Evolutionary conservation across 2,329 filamentous ascomycete genomes (phyloP).

Genomic region (Magnaporthiopsis incrustans): DNA sequence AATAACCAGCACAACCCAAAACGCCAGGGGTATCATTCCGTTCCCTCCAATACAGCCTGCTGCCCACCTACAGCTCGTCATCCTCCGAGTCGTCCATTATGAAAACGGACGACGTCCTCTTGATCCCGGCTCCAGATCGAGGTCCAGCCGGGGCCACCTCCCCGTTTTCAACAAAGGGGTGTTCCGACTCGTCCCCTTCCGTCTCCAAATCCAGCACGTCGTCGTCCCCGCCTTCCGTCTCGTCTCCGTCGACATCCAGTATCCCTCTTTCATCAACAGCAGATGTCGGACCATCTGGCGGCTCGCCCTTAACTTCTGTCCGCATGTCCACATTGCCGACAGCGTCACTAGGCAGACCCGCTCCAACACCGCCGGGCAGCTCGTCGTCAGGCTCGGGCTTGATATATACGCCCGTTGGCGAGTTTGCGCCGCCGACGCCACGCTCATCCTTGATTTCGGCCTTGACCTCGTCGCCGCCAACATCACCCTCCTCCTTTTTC

Average conservation of each 20-base stretch:
- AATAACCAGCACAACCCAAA: not conserved
- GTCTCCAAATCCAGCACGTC: slow-evolving; percentile 1
- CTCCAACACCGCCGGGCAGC: not conserved
- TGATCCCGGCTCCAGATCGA: not conserved
- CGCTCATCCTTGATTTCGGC: slow-evolving; percentile 10
- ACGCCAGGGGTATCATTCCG: not conserved
- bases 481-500: slow-evolving; percentile 11
- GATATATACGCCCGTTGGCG: slow-evolving; percentile 1
- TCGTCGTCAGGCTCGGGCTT: slow-evolving; percentile 9
- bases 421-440: not conserved
- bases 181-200: slow-evolving; percentile 5
- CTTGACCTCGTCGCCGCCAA: slow-evolving; percentile 5
- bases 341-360: not conserved
- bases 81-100: slow-evolving; percentile 2
- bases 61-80: slow-evolving; percentile 1
- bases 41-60: not conserved
- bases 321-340: not conserved
- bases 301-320: slow-evolving; percentile 3
- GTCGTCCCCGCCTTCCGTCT: slow-evolving; percentile 5
- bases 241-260: slow-evolving; percentile 5
- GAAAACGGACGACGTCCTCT: slow-evolving; percentile 2
- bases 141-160: not conserved
- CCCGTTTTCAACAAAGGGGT: not conserved
- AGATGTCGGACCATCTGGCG: not conserved
- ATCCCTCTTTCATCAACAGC: slow-evolving; percentile 4